Evolutionary conservation across 2,329 filamentous ascomycete species (phyloP), one percentile per base, ranked within the genome.

Genomic region (Amauroascus niger): DNA sequence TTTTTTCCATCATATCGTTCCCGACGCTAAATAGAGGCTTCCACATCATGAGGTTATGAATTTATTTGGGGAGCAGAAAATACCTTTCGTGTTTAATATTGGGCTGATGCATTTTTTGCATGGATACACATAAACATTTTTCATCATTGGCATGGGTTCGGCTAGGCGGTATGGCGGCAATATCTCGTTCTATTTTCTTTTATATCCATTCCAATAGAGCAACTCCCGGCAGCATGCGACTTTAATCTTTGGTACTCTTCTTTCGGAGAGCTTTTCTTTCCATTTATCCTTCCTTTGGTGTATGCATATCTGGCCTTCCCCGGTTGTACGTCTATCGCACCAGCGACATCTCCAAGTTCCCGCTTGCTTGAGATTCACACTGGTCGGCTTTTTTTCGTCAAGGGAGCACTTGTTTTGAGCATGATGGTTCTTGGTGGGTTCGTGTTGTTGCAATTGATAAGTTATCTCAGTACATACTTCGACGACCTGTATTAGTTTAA

Each of bases 31-130:
- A 39, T 6, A 49, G 18, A 7, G 22, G 32, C 22, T 37, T 49
- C 24, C 9, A 32, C 18, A 33, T 41, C 14, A 50, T 22, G 48
- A 50, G 35, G 37, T 50, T 41, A 50, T 43, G 48, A 43, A 13
- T 20, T 49, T 16, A 28, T 41, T 32, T 32, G 22, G 39, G 35
- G 14, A n/a, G 48, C 18, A 22, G 9, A 2, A 50, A 13, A 20
- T 14, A 32, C 20, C 22, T 32, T 50, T 33, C 18, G 14, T 50
- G 48, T 50, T 50, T 22, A n/a, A 50, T 50, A 50, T 35, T 50
- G 40, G 4, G 14, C n/a, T 5, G 4, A n/a, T 39, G 11, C 33
- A 9, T n/a, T 35, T 50, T 35, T 35, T 18, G 49, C 28, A 44
- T 52, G 18, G 39, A 32, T 20, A 18, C 2, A 41, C 39, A 41